Evolutionary conservation across 768 basidiomycete genomes (phyloP), one percentile per base, ranked within the genome.

Genomic region (Antrodiella citrinella): DNA sequence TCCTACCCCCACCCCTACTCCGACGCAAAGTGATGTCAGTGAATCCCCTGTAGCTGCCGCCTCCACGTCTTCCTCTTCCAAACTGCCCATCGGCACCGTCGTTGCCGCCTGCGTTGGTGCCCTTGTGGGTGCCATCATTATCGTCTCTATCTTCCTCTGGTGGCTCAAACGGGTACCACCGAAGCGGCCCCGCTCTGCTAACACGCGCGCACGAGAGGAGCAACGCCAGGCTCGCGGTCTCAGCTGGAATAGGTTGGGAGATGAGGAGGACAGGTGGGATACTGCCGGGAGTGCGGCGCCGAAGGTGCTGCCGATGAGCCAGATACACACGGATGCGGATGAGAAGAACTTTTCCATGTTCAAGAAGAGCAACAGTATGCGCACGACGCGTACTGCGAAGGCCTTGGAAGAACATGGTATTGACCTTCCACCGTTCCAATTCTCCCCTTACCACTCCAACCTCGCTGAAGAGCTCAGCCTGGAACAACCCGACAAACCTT

Each of bases 21-120:
- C 51, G 23, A 15, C 54, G 5, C 18, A 18, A 9, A 11, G 51
- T 10, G 43, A 47, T 0, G 45, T 45, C 4, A 26, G 49, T 4
- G 44, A 38, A 35, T 35, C 30, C 30, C 30, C 30, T 35, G 7
- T 15, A 7, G 7, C 15, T 15, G 30, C 30, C 23, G 26, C 56
- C 18, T 24, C 54, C 4, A 22, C 44, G 9, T 19, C 51, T 9
- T 25, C 54, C n/a, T 42, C 52, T 5, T 51, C 47, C 26, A 21
- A 40, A 23, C 51, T 51, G 21, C 50, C 71, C 0, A 30, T 71
- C 1, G 69, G 73, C 51, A 76, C 80, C 4, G 82, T 84, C 26
- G 69, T 87, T 26, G 84, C 75, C 3, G 73, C 74, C 19, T 86
- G 84, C 54, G 67, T 84, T 1, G 84, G 75, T 3, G 78, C 81